phyloP scores from a whole-genome alignment of 371 early-diverging fungal genomes.

The Apophysomyces sp. region DNA sequence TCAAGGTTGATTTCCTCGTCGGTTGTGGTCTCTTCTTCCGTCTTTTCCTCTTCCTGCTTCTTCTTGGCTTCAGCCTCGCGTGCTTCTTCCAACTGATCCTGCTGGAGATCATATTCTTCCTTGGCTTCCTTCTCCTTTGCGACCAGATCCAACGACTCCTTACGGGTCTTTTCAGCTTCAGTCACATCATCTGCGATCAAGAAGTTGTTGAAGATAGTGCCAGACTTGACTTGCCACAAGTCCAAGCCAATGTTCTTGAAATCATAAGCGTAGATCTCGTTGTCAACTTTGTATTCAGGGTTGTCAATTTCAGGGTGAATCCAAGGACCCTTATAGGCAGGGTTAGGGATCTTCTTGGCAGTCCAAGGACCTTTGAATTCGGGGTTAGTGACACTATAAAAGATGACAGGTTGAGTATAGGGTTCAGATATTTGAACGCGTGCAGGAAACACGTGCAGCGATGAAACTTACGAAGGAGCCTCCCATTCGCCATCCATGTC shows the following conservation, averaged over 20 bases:
- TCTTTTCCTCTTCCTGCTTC: constrained; percentile 23
- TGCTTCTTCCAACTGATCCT: constrained; percentile 33
- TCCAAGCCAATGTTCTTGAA: constrained; percentile 91
- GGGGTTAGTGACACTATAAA: constrained; percentile 73
- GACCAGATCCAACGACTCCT: constrained; percentile 61
- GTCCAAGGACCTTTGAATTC: constrained; percentile 83
- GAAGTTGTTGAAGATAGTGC: constrained; percentile 93
- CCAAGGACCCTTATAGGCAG: constrained; percentile 96
- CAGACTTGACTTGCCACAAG: constrained; percentile 95
- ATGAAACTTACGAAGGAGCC: constrained; percentile 68
- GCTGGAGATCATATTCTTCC: constrained; percentile 38
- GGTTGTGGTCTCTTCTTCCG: constrained; percentile 10
- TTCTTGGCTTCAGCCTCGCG: constrained; percentile 36
- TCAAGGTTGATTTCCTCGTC: constrained; percentile 30
- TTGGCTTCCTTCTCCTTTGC: constrained; percentile 57
- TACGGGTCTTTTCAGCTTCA: constrained; percentile 64
- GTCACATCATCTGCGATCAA: constrained; percentile 73
- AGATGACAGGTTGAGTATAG: constrained; percentile 32
- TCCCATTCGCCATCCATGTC: constrained; percentile 90
- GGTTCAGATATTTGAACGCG: neutral
- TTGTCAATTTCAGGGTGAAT: constrained; percentile 86
- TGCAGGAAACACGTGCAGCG: too few relatives aligned
- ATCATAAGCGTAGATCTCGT: constrained; percentile 75
- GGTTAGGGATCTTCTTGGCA: constrained; percentile 88
- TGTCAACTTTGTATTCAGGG: constrained; percentile 89